Conservation (phyloP, 2,329 filamentous ascomycete genomes). For the Pestalotiopsis sp. region DNA sequence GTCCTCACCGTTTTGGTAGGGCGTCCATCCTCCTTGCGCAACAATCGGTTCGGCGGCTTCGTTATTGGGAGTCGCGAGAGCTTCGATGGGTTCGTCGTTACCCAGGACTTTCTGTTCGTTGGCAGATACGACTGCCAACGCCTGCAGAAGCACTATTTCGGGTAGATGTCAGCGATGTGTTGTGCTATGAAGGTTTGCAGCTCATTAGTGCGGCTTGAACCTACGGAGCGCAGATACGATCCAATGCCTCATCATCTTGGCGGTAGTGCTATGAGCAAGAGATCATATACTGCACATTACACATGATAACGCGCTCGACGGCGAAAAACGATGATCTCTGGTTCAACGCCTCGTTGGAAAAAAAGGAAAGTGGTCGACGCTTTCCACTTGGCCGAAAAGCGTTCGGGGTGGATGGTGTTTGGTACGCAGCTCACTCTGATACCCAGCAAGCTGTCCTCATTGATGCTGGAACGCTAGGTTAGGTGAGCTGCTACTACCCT, state of each 20-base stretch:
- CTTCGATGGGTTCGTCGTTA: slow-evolving; percentile 18
- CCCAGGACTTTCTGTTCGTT: slow-evolving; percentile 32
- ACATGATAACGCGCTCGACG: slow-evolving; percentile 30
- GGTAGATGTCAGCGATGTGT: background rate
- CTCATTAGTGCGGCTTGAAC: slow-evolving; percentile 20
- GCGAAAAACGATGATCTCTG: background rate
- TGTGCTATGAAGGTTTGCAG: background rate
- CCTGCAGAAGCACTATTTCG: slow-evolving; percentile 33
- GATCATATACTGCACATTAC: slow-evolving; percentile 24
- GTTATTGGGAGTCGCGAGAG: slow-evolving; percentile 22
- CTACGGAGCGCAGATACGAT: slow-evolving; percentile 32
- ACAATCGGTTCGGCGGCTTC: slow-evolving; percentile 26
- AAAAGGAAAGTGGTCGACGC: background rate
- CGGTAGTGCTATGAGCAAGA: slow-evolving; percentile 33
- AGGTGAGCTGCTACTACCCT: background rate
- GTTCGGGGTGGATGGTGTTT: background rate
- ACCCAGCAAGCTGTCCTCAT: slow-evolving; percentile 18
- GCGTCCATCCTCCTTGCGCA: slow-evolving; percentile 28
- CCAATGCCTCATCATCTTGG: slow-evolving; percentile 34
- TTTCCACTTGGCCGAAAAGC: background rate
- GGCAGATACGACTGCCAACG: slow-evolving; percentile 24
- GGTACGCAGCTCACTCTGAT: background rate
- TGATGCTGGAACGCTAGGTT: background rate
- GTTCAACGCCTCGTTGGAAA: background rate
- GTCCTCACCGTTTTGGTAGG: slow-evolving; percentile 34